A percentile compares a stretch with the other conserved stretches of the same genome.
These are phyloP conservation scores for Aspergillus brunneoviolaceus DNA, from an alignment of 2,329 filamentous ascomycete genomes.

Conservation along the genomic window DNA sequence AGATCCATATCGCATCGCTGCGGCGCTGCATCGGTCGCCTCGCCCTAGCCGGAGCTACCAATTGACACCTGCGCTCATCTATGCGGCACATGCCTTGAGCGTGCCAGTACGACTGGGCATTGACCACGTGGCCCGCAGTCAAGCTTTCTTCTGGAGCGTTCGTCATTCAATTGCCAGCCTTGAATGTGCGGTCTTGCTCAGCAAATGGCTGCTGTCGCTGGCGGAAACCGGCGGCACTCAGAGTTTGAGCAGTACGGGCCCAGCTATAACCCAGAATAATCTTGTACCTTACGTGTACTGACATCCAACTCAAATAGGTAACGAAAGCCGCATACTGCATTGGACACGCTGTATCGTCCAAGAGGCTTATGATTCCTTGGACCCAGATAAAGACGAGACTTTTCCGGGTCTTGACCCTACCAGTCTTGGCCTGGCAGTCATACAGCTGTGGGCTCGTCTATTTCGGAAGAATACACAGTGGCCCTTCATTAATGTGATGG, in stretches of 20 bases:
- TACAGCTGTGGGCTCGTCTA: conserved; percentile 33
- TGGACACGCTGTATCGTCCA: conserved; percentile 35
- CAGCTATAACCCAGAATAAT: background rate
- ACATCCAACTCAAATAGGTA: conserved; percentile 20
- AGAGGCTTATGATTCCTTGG: conserved; percentile 35
- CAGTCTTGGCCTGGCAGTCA: conserved; percentile 30
- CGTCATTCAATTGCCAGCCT: conserved; percentile 37
- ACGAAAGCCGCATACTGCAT: conserved; percentile 32
- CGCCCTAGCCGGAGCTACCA: conserved; percentile 59
- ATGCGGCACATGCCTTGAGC: conserved; percentile 67
- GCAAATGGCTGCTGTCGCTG: conserved; percentile 46
- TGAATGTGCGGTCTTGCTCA: conserved; percentile 43
- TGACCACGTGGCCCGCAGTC: conserved; percentile 37
- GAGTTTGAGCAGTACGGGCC: conserved; percentile 28
- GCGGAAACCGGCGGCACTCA: conserved; percentile 27
- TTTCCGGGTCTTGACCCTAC: conserved; percentile 26
- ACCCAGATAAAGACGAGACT: conserved; percentile 26
- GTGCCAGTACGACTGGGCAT: conserved; percentile 47
- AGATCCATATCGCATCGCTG: conserved; percentile 62
- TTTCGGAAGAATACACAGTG: conserved; percentile 35
- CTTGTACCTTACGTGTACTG: background rate
- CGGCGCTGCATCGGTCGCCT: conserved; percentile 59
- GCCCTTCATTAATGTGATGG: conserved; percentile 35
- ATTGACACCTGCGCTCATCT: conserved; percentile 64
- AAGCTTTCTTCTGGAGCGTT: conserved; percentile 41